A percentile compares a stretch with the other conserved stretches of the same genome.
These are phyloP conservation scores for Syzygium aromaticum DNA, from an alignment of 345 rosid genomes.

Conservation along the genomic window DNA sequence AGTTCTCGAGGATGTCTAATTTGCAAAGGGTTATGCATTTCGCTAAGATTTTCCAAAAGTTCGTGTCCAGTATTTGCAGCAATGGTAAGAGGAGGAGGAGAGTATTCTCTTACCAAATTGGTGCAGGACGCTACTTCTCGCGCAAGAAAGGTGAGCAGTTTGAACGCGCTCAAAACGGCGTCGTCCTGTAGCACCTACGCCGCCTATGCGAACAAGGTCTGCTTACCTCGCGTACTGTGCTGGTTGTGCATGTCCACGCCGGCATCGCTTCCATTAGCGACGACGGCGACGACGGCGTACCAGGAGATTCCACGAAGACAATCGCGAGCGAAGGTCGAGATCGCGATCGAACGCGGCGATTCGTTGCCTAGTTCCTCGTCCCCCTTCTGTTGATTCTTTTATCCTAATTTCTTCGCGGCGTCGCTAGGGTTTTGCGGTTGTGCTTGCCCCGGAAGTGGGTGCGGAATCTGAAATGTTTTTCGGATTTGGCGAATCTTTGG, in stretches of 20 bases:
- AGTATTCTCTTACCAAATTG: background rate
- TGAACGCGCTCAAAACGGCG: background rate
- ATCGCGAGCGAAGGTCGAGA: background rate
- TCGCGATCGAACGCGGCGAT: background rate
- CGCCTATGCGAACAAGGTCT: accelerated
- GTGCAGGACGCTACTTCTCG: background rate
- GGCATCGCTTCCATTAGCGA: background rate
- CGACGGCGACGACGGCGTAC: background rate
- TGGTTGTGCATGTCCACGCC: too few relatives aligned
- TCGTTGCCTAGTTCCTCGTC: background rate
- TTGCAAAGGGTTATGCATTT: background rate
- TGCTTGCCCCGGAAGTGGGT: background rate
- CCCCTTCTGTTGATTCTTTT: background rate
- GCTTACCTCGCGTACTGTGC: too few relatives aligned
- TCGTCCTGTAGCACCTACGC: background rate
- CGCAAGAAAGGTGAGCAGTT: background rate
- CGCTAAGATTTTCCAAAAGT: background rate
- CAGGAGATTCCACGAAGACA: background rate
- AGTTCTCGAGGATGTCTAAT: background rate
- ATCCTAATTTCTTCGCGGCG: background rate
- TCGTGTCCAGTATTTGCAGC: background rate
- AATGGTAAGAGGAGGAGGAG: background rate
- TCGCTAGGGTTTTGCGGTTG: background rate
- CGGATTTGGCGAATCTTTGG: background rate
- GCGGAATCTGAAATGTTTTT: background rate